These are phyloP conservation scores for Barnettozyma botsteinii DNA, from an alignment of 805 yeast genomes.

Conservation along the genomic window DNA sequence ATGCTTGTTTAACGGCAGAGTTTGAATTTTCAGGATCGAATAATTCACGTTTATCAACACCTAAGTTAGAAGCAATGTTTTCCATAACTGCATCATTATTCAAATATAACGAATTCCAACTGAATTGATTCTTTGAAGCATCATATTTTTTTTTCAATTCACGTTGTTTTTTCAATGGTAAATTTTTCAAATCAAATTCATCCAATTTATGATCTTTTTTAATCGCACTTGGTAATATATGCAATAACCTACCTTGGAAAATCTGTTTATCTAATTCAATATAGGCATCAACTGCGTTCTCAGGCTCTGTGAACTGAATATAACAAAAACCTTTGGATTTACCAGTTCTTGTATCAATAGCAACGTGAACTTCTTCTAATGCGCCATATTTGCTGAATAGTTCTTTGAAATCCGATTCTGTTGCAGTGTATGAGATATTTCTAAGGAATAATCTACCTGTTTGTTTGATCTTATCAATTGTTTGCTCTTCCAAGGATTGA, in stretches of 20 bases:
- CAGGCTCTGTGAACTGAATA: conserved; percentile 59
- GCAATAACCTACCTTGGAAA: conserved; percentile 90
- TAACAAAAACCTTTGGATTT: conserved; percentile 92
- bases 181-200: conserved; percentile 83
- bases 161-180: conserved; percentile 88
- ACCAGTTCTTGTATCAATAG: conserved; percentile 85
- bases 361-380: conserved; percentile 85
- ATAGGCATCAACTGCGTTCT: conserved; percentile 74
- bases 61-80: conserved; percentile 79
- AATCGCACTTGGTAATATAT: conserved; percentile 78
- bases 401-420: conserved; percentile 68
- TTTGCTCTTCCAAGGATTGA: conserved; percentile 40
- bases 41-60: conserved; percentile 74
- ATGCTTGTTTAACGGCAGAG: conserved; percentile 93
- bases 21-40: conserved; percentile 81
- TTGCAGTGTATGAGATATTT: conserved; percentile 73
- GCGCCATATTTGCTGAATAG: conserved; percentile 66
- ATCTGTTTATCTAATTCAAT: conserved; percentile 73
- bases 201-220: conserved; percentile 80
- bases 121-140: conserved; percentile 81
- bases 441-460: conserved; percentile 86
- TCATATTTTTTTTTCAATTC: conserved; percentile 78
- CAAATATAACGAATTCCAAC: conserved; percentile 93
- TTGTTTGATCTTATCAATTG: conserved; percentile 44
- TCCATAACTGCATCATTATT: conserved; percentile 89